These are phyloP conservation scores for Cytospora piceicola DNA, from an alignment of 2,329 filamentous ascomycete genomes.

Conservation along the genomic window DNA sequence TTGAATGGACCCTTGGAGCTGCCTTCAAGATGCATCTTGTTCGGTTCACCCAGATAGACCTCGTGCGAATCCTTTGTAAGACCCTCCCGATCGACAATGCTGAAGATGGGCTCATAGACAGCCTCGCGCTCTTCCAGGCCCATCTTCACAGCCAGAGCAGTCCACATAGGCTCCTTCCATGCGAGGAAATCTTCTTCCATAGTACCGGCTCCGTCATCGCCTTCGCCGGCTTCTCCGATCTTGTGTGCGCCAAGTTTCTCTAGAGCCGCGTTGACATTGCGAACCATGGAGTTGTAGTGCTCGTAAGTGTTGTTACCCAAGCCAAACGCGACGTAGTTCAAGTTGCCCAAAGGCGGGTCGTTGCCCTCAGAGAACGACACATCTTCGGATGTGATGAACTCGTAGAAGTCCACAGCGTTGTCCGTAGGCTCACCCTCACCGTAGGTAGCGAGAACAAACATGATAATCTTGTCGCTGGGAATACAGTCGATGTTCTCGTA, in stretches of 20 bases:
- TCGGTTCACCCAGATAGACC: constrained; percentile 95
- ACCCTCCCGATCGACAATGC: constrained; percentile 75
- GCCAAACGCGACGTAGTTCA: constrained; percentile 94
- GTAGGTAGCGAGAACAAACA: constrained; percentile 97
- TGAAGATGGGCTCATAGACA: constrained; percentile 91
- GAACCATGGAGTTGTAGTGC: constrained; percentile 99
- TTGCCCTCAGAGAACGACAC: constrained; percentile 75
- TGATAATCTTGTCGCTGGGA: constrained; percentile 85
- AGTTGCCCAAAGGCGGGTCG: constrained; percentile 75
- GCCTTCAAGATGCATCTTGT: constrained; percentile 92
- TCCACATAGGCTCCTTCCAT: constrained; percentile 99
- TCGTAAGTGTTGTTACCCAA: constrained; percentile 99
- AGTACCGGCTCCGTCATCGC: constrained; percentile 95
- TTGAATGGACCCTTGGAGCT: constrained; percentile 87
- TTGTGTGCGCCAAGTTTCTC: constrained; percentile 80
- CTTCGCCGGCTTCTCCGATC: constrained; percentile 88
- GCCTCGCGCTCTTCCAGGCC: constrained; percentile 92
- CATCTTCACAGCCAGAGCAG: constrained; percentile 80
- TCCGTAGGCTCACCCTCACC: constrained; percentile 98
- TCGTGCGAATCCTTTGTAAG: constrained; percentile 74
- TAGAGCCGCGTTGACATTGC: constrained; percentile 82
- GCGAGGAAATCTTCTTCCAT: constrained; percentile 99
- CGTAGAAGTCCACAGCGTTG: constrained; percentile 98
- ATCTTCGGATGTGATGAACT: constrained; percentile 87
- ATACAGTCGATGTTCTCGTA: constrained; percentile 91